These are phyloP conservation scores for Boletus insuetus DNA, from an alignment of 768 basidiomycete genomes.

Conservation along the genomic window DNA sequence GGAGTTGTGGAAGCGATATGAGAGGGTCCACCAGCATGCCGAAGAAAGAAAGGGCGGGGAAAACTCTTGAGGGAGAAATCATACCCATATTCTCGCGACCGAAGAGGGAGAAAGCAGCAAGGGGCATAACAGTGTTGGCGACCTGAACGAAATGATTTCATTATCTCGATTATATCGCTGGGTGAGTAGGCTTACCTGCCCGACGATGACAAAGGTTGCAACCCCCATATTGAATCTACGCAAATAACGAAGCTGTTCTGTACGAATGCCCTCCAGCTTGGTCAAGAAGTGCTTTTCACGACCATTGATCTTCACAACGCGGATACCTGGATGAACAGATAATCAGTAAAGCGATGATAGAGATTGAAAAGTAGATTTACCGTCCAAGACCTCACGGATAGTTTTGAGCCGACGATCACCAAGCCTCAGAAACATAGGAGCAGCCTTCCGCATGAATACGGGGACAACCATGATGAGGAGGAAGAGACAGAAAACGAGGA, in stretches of 20 bases:
- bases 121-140: constrained; percentile 30
- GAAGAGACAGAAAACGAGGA: constrained; percentile 22
- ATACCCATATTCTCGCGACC: constrained; percentile 26
- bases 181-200: constrained; percentile 13
- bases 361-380: constrained; percentile 3
- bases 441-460: constrained; percentile 31
- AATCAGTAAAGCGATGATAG: not conserved
- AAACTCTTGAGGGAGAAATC: constrained; percentile 19
- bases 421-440: constrained; percentile 26
- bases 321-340: constrained; percentile 15
- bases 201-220: constrained; percentile 25
- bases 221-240: constrained; percentile 24
- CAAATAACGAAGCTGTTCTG: constrained; percentile 25
- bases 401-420: constrained; percentile 29
- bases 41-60: constrained; percentile 32
- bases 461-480: constrained; percentile 31
- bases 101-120: constrained; percentile 31
- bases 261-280: constrained; percentile 23
- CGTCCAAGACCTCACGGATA: constrained; percentile 29
- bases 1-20: constrained; percentile 27
- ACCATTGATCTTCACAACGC: constrained; percentile 28
- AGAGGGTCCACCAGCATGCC: constrained; percentile 32
- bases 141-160: constrained; percentile 12
- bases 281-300: constrained; percentile 24
- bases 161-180: not conserved